phyloP scores from a whole-genome alignment of 2,329 filamentous ascomycete genomes.

The Canariomyces notabilis region DNA sequence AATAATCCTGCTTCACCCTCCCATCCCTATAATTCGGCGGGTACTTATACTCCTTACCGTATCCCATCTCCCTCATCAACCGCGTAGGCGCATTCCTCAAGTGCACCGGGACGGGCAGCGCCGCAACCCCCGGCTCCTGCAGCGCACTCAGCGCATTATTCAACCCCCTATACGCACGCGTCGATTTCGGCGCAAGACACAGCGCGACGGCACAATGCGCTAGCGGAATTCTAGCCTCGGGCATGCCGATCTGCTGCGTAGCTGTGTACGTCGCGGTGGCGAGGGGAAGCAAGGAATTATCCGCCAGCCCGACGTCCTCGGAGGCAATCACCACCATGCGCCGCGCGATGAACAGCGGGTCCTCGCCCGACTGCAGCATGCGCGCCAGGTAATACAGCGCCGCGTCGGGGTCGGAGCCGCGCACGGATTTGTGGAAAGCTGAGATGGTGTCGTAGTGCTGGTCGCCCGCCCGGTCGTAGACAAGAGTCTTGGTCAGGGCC shows the following conservation, averaged over 20 bases:
- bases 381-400: constrained; percentile 90
- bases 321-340: constrained; percentile 92
- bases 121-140: constrained; percentile 75
- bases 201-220: constrained; percentile 83
- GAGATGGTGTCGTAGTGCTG: constrained; percentile 98
- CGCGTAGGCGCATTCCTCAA: constrained; percentile 87
- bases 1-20: constrained; percentile 77
- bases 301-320: constrained; percentile 88
- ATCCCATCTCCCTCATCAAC: constrained; percentile 89
- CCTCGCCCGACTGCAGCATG: constrained; percentile 94
- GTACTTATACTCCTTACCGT: constrained; percentile 91
- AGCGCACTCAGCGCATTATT: constrained; percentile 76
- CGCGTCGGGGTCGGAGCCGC: constrained; percentile 80
- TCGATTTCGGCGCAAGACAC: constrained; percentile 77
- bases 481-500: constrained; percentile 81
- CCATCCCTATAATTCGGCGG: constrained; percentile 86
- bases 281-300: constrained; percentile 75
- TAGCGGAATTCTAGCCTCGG: constrained; percentile 87
- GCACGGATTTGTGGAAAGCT: constrained; percentile 92
- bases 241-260: constrained; percentile 89
- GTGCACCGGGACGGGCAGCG: constrained; percentile 78
- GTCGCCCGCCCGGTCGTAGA: constrained; percentile 92
- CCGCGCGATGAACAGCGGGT: constrained; percentile 85
- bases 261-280: constrained; percentile 84
- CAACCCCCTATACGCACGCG: constrained; percentile 75